A percentile compares a stretch with the other conserved stretches of the same genome.
Evolutionary conservation across 2,329 filamentous ascomycete species (phyloP).

Genomic region (Paecilomyces dactylethromorphus): DNA sequence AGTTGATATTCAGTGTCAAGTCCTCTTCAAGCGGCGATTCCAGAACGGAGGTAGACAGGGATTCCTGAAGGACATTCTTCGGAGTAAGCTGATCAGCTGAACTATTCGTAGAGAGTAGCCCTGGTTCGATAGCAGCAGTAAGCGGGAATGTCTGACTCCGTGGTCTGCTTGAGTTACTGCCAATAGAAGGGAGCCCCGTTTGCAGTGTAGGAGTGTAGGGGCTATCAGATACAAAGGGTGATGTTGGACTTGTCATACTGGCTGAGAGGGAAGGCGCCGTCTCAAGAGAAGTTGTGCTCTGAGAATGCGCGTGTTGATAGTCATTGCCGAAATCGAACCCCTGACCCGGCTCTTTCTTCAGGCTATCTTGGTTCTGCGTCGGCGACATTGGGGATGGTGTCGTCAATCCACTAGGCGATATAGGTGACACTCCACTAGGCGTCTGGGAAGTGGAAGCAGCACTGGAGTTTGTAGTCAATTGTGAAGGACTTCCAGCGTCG

Average conservation of each 20-base stretch:
- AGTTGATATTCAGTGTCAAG: slow-evolving; percentile 17
- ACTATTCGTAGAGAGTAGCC: slow-evolving; percentile 43
- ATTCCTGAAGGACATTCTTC: slow-evolving; percentile 41
- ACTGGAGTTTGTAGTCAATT: slow-evolving; percentile 50
- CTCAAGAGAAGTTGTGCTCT: slow-evolving; percentile 60
- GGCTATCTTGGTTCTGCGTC: slow-evolving; percentile 62
- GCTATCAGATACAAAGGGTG: slow-evolving; percentile 72
- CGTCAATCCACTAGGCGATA: slow-evolving; percentile 60
- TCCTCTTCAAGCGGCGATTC: slow-evolving; percentile 48
- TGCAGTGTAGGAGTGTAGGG: slow-evolving; percentile 56
- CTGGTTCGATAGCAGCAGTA: slow-evolving; percentile 43
- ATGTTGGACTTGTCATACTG: slow-evolving; percentile 65
- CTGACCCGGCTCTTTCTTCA: slow-evolving; percentile 52
- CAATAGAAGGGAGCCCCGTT: slow-evolving; percentile 40
- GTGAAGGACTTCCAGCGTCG: slow-evolving; percentile 60
- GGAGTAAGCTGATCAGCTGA: slow-evolving; percentile 50
- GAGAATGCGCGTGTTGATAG: slow-evolving; percentile 60
- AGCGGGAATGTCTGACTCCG: slow-evolving; percentile 82
- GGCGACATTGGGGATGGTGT: slow-evolving; percentile 66
- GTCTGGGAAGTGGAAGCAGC: slow-evolving; percentile 54
- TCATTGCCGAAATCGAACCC: slow-evolving; percentile 56
- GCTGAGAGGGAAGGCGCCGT: slow-evolving; percentile 64
- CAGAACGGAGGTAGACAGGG: slow-evolving; percentile 37
- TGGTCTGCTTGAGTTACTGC: slow-evolving; percentile 62
- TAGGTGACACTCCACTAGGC: slow-evolving; percentile 62